phyloP scores from a whole-genome alignment of 495 filamentous ascomycete genomes.

The Neurospora sp. region DNA sequence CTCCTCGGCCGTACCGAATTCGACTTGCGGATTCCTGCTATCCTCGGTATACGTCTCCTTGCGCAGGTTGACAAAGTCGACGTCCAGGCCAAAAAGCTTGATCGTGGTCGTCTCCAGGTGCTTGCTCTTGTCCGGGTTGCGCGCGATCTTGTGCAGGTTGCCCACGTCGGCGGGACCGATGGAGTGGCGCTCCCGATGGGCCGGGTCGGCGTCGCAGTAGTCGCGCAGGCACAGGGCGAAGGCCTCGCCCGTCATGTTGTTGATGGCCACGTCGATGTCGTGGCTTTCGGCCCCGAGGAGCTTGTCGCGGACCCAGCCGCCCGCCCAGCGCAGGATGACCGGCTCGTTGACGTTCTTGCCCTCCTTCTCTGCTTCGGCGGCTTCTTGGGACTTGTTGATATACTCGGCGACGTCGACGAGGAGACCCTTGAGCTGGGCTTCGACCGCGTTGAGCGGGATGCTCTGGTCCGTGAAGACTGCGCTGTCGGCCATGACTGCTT shows the following conservation, averaged over 20 bases:
- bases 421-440: slow-evolving; percentile 57
- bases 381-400: slow-evolving; percentile 39
- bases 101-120: slow-evolving; percentile 90
- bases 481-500: background rate
- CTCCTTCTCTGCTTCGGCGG: background rate
- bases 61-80: slow-evolving; percentile 89
- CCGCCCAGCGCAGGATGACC: slow-evolving; percentile 75
- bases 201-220: slow-evolving; percentile 38
- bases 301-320: slow-evolving; percentile 99
- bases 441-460: slow-evolving; percentile 49
- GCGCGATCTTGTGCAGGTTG: slow-evolving; percentile 64
- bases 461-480: background rate
- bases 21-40: slow-evolving; percentile 83
- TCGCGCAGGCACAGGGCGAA: slow-evolving; percentile 57
- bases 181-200: slow-evolving; percentile 30
- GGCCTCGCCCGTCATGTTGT: slow-evolving; percentile 82
- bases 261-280: slow-evolving; percentile 94
- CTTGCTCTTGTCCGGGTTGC: slow-evolving; percentile 95
- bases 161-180: slow-evolving; percentile 48
- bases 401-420: slow-evolving; percentile 65
- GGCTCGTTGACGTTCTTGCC: slow-evolving; percentile 26
- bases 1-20: slow-evolving; percentile 85
- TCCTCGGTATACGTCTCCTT: slow-evolving; percentile 82
- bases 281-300: slow-evolving; percentile 69
- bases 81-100: slow-evolving; percentile 73